phyloP scores from a whole-genome alignment of 148 eudicot genomes.

The Polygonum maritimum region DNA sequence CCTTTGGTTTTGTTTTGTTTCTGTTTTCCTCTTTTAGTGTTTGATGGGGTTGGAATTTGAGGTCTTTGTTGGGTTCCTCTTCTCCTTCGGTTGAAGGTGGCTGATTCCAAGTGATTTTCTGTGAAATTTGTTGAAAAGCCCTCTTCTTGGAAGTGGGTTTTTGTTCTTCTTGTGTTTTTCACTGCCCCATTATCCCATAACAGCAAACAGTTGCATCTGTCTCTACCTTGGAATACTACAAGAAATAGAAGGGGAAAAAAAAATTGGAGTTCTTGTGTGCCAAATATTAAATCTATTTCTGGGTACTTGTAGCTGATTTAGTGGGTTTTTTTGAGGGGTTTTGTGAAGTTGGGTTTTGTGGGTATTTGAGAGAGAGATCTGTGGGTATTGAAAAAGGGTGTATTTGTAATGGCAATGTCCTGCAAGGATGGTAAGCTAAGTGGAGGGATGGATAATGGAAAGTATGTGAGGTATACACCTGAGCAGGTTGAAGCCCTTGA shows the following conservation, averaged over 20 bases:
- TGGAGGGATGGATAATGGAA: constrained; percentile 69
- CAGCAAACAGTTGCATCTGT: constrained; percentile 4
- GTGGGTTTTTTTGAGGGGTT: not conserved
- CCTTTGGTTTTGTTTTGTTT: not conserved
- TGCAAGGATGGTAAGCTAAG: constrained; percentile 73
- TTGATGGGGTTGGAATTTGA: constrained; percentile 3
- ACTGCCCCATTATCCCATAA: constrained; percentile 3
- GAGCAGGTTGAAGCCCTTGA: constrained; percentile 99
- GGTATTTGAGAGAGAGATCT: not conserved
- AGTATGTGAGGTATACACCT: constrained; percentile 90
- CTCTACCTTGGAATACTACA: constrained; percentile 7
- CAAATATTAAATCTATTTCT: not conserved
- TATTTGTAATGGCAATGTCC: constrained; percentile 60
- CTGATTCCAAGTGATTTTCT: not conserved
- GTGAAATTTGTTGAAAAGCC: not conserved
- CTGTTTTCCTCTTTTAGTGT: not conserved
- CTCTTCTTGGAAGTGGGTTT: constrained; percentile 8
- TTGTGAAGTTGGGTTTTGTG: not conserved
- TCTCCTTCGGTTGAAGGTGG: constrained; percentile 7
- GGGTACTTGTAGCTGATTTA: not conserved
- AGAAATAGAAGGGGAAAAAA: not conserved
- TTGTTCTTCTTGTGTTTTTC: not conserved
- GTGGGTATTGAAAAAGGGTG: not conserved
- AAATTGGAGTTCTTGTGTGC: not conserved
- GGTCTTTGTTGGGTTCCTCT: constrained; percentile 3